Percentiles rank a stretch among this genome's conserved stretches.
phyloP scores from a whole-genome alignment of 495 filamentous ascomycete genomes.

The Pyrenula massariospora region DNA sequence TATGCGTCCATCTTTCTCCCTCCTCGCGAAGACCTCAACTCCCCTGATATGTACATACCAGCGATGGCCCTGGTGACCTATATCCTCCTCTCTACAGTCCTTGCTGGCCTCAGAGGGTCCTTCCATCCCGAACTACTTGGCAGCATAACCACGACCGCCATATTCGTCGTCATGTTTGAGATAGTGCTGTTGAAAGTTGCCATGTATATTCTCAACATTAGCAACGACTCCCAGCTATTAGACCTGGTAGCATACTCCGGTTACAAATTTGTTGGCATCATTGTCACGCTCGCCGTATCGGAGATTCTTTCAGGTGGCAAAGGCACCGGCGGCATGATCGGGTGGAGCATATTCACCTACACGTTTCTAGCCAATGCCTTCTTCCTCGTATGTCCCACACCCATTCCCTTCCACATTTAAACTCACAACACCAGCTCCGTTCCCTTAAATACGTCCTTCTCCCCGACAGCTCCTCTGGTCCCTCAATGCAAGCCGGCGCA shows the following conservation, averaged over 20 bases:
- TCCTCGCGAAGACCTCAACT: conserved; percentile 94
- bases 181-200: conserved; percentile 83
- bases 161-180: conserved; percentile 73
- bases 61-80: conserved; percentile 84
- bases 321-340: conserved; percentile 75
- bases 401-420: neutral
- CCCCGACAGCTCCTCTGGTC: conserved; percentile 63
- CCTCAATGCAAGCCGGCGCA: conserved; percentile 46
- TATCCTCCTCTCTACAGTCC: conserved; percentile 78
- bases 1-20: conserved; percentile 80
- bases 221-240: conserved; percentile 73
- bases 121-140: conserved; percentile 93
- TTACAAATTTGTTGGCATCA: conserved; percentile 97
- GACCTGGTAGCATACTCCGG: conserved; percentile 93
- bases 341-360: conserved; percentile 82
- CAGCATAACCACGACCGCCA: conserved; percentile 71
- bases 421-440: conserved; percentile 52
- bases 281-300: conserved; percentile 66
- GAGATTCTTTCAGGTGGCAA: conserved; percentile 65
- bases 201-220: conserved; percentile 85
- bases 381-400: conserved; percentile 61
- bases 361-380: conserved; percentile 90
- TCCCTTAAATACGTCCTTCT: conserved; percentile 92
- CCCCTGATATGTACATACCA: conserved; percentile 98
- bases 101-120: conserved; percentile 81